Evolutionary conservation across 805 yeast species (phyloP), one percentile per base, ranked within the genome.

Genomic region (Yarrowia sp.): DNA sequence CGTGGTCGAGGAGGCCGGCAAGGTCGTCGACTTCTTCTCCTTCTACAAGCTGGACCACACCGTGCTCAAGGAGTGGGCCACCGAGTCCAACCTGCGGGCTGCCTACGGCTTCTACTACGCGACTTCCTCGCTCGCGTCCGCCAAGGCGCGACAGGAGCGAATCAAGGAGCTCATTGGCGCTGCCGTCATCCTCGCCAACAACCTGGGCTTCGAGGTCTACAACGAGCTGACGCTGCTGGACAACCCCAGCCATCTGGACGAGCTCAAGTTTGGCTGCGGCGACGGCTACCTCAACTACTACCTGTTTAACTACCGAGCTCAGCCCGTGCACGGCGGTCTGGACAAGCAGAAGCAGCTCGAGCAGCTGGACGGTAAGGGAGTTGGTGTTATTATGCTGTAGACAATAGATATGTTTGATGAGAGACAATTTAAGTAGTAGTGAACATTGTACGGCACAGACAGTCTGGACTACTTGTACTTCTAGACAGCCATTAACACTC

Each of bases 71-170:
- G 53, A 58, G 25, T 84, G 88, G 68, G 74, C 83, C 3, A 70
- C 77, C 33, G 87, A 90, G 72, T 77, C 81, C 46, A 84, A 85
- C 62, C 74, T 94, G 65, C 90, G 90, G 2, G 87, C 92, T 61
- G 97, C 97, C 0, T 94, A 94, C 71, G 75, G 90, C 65, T 94
- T 82, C 74, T 93, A 94, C 75, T 93, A 93, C 71, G 97, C 96
- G 1, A 79, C 96, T 0, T 87, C 87, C 60, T 78, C 83, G 9
- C 86, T 81, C 7, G 71, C 81, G 12, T 76, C 69, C n/a, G 72
- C 71, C 3, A 73, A 73, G 31, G 76, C 65, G 6, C 39, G 51
- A 16, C 71, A 70, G 10, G 77, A 75, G 38, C 80, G 97, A 66
- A 79, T 94, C 66, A 76, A 74, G 24, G 74, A 77, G 5, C 76